A percentile compares a stretch with the other conserved stretches of the same genome.
phyloP scores from a whole-genome alignment of 2,329 filamentous ascomycete species.

The Aspergillus ibericus region DNA sequence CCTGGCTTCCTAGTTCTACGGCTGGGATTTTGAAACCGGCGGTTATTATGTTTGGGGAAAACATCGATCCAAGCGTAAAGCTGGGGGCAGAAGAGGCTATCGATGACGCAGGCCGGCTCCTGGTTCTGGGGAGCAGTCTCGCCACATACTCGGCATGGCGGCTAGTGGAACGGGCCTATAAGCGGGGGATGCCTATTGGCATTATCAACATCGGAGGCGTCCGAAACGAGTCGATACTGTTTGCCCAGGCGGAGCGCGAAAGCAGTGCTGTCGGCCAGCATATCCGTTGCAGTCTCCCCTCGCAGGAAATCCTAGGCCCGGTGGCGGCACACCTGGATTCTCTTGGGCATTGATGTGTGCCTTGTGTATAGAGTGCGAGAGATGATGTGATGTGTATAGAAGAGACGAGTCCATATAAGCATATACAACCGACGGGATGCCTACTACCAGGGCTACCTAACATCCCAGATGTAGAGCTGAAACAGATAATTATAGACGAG shows the following conservation, averaged over 20 bases:
- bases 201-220: slow-evolving; percentile 72
- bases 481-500: neutral
- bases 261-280: slow-evolving; percentile 22
- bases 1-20: slow-evolving; percentile 65
- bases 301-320: slow-evolving; percentile 43
- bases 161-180: slow-evolving; percentile 77
- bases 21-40: slow-evolving; percentile 87
- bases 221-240: slow-evolving; percentile 47
- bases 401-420: neutral
- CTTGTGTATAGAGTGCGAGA: neutral
- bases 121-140: slow-evolving; percentile 84
- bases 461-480: neutral
- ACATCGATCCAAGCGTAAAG: slow-evolving; percentile 70
- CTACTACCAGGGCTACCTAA: neutral
- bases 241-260: slow-evolving; percentile 30
- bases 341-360: slow-evolving; percentile 2
- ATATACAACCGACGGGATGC: neutral
- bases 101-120: slow-evolving; percentile 70
- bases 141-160: slow-evolving; percentile 96
- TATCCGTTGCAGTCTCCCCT: slow-evolving; percentile 45
- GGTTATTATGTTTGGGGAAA: slow-evolving; percentile 96
- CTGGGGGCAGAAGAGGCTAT: slow-evolving; percentile 74
- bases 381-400: neutral
- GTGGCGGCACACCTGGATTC: slow-evolving; percentile 35
- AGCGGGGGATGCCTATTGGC: slow-evolving; percentile 79